Percentiles rank a stretch among this genome's conserved stretches.
Conservation (phyloP, 176 grass and related monocot genomes). For the Puya raimondii region DNA sequence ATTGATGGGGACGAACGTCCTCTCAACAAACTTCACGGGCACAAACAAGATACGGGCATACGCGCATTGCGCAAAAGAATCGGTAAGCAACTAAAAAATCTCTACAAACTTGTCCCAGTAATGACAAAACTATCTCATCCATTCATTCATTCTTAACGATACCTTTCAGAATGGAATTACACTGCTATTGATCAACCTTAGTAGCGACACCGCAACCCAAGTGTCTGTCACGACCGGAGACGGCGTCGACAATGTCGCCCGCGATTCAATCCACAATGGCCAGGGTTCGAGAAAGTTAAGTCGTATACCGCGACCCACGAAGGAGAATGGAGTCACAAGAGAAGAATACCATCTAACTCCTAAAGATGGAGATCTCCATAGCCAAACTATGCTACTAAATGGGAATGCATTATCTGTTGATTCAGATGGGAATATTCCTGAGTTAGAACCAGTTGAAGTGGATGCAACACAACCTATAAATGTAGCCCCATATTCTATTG, state of each 20-base stretch:
- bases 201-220: constrained; percentile 32
- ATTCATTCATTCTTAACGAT: not conserved
- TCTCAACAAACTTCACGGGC: constrained; percentile 36
- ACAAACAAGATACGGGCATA: constrained; percentile 52
- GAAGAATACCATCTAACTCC: constrained; percentile 91
- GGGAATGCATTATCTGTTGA: constrained; percentile 45
- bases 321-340: constrained; percentile 33
- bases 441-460: constrained; percentile 45
- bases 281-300: constrained; percentile 22
- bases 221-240: constrained; percentile 19
- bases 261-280: not conserved
- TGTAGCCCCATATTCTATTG: constrained; percentile 71
- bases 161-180: constrained; percentile 51
- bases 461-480: constrained; percentile 47
- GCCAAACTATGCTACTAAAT: constrained; percentile 81
- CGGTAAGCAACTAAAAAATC: constrained; percentile 30
- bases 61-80: constrained; percentile 51
- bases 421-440: constrained; percentile 52
- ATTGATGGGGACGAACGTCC: constrained; percentile 64
- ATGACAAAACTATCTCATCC: not conserved
- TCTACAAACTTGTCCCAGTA: not conserved
- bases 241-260: not conserved
- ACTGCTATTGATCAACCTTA: constrained; percentile 70
- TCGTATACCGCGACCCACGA: constrained; percentile 17
- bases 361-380: constrained; percentile 63